These are phyloP conservation scores for Flaveria linearis DNA, from an alignment of 129 eudicot genomes.

Conservation along the genomic window DNA sequence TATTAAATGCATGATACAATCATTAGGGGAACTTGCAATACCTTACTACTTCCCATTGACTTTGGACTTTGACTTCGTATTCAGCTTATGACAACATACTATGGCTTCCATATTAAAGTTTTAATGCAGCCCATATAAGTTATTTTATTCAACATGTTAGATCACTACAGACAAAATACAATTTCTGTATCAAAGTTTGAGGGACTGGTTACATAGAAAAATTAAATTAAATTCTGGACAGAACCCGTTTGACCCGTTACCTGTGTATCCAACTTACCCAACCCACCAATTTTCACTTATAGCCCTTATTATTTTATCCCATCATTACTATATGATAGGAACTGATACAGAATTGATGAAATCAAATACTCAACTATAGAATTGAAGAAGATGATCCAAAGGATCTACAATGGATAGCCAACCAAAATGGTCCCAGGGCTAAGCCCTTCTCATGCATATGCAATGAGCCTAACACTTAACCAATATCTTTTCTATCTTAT, in stretches of 20 bases:
- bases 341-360: no score
- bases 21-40: neutral
- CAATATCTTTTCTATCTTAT: no score
- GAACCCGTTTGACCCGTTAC: neutral
- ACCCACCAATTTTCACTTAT: neutral
- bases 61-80: neutral
- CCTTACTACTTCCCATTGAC: constrained; percentile 10
- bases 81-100: neutral
- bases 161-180: neutral
- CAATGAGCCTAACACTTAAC: no score
- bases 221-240: neutral
- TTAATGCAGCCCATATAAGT: no score
- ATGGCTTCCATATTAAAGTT: neutral
- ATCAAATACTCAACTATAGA: no score
- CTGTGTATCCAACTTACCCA: neutral
- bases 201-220: neutral
- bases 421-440: no score
- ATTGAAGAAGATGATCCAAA: no score
- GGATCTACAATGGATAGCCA: no score
- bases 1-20: constrained; percentile 12
- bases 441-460: no score
- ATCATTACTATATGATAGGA: no score
- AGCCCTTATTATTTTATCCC: no score
- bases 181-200: neutral
- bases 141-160: neutral